Evolutionary conservation across 768 basidiomycete species (phyloP), one percentile per base, ranked within the genome.

Genomic region (Lactarius quietus): DNA sequence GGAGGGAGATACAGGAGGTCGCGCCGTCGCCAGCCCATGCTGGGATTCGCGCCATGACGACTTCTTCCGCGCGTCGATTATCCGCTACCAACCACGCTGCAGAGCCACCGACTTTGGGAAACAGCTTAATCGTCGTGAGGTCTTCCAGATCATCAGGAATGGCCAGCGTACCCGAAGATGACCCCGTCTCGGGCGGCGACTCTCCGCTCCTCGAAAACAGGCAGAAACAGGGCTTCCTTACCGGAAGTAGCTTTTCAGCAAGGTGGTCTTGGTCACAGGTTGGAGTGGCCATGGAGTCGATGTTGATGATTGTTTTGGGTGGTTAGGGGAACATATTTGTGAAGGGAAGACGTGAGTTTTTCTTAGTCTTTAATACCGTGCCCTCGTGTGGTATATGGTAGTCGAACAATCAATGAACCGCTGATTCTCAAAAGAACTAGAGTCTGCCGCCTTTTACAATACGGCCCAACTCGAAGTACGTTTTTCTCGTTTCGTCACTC

Each of bases 1-100:
- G n/a, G n/a, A n/a, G 57, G 23, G 59, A 29, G 29, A 64, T 53
- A 10, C 57, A 64, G 3, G 52, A 41, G 7, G 63, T 64, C 29
- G 52, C 63, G 23, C 23, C 57, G 28, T 58, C 38, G 23, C 58
- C 29, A 18, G 38, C 57, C 36, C 38, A 52, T 10, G 57, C 15
- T 1, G 63, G 63, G 6, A 64, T 35, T 38, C 57, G 51, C 31
- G 52, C 29, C 9, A 59, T 28, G n/a, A 54, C 17, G 39, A 63
- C 17, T 5, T 63, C 56, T 5, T 51, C 56, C 15, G 43, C n/a
- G 0, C 28, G 31, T n/a, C 36, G 45, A 29, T 57, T 26, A 18
- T 57, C 18, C 35, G 35, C 12, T 31, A 15, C 31, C 17, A 63
- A 18, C 56, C 55, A 63, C 20, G 12, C 20, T 17, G 56, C 56